These are phyloP conservation scores for Cryptococcus floricola DNA, from an alignment of 1,284 basidiomycete species.

Conservation along the genomic window DNA sequence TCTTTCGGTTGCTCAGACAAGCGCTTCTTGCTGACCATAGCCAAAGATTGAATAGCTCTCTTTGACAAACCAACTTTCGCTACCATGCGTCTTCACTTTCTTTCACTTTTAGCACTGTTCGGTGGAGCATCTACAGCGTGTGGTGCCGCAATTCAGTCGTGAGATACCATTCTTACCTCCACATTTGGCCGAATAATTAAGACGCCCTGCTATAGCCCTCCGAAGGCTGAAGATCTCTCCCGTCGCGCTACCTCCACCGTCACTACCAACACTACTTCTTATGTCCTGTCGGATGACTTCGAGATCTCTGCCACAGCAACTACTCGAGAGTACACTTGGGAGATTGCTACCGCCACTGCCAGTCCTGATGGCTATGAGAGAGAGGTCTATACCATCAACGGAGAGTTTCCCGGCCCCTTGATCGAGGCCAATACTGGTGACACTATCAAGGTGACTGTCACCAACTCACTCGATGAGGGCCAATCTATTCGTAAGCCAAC, in stretches of 20 bases:
- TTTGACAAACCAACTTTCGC: not conserved
- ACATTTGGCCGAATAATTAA: too few species aligned
- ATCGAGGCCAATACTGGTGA: conserved; percentile 38
- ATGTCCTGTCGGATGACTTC: too few species aligned
- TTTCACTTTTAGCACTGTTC: not conserved
- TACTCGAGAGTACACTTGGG: conserved; percentile 12
- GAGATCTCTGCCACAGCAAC: not conserved
- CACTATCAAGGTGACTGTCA: conserved; percentile 26
- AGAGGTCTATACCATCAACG: conserved; percentile 24
- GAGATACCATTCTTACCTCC: too few species aligned
- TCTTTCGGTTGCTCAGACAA: too few species aligned
- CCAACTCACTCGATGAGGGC: conserved; percentile 23
- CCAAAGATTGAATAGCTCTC: not conserved
- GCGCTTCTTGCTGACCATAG: too few species aligned
- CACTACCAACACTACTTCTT: too few species aligned
- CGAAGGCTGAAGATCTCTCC: too few species aligned
- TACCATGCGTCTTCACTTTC: not conserved
- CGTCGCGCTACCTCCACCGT: too few species aligned
- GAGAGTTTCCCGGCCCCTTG: conserved; percentile 26
- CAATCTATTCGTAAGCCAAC: conserved; percentile 23
- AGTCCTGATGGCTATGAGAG: conserved; percentile 22
- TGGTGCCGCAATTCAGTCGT: too few species aligned
- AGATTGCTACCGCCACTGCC: conserved; percentile 2
- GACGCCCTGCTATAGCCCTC: too few species aligned
- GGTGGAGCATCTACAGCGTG: too few species aligned